Evolutionary conservation across 768 basidiomycete genomes (phyloP), one percentile per base, ranked within the genome.

Genomic region (Boletus rubescentipes): DNA sequence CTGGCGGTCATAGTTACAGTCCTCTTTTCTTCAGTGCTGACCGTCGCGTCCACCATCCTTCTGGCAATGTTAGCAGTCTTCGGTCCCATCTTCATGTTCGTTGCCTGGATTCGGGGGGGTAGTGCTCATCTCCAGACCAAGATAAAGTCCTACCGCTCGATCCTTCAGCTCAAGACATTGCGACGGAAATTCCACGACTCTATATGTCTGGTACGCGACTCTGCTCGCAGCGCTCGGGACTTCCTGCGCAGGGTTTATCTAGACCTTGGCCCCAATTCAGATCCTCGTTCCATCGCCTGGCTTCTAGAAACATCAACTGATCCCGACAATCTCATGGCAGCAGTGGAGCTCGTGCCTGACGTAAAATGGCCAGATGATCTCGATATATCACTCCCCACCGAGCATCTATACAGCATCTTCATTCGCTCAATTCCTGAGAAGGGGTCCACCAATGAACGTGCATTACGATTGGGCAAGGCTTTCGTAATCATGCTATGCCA

Each of bases 301-400:
- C 35, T 65, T 5, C 49, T 65, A 11, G 57, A 60, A 20, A 64
- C 46, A 5, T 64, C 64, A 9, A 62, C 48, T 5, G 49, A 65
- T 55, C 57, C 48, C 5, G 58, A 47, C 44, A 32, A 35, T 21
- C 38, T 61, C 45, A 45, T 51, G 35, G 42, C 49, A 10, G 60
- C 54, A 16, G 60, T 50, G 15, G 46, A 40, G 18, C 23, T 61
- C 15, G 59, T 61, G 6, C 49, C 59, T 14, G 59, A 61, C n/a
- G 54, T 61, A n/a, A 47, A 46, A 21, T 61, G 60, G 60, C 54
- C 50, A 15, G 36, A 43, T 15, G 31, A 48, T 44, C 46, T 61
- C 15, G 60, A 61, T 32, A 46, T 52, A 7, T 61, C 49, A 9
- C 23, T 47, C 5, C 31, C 51, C 32, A 35, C 32, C 8, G 38